Conservation (phyloP, 106 monocot species). For the Apostasia shenzhenica region DNA sequence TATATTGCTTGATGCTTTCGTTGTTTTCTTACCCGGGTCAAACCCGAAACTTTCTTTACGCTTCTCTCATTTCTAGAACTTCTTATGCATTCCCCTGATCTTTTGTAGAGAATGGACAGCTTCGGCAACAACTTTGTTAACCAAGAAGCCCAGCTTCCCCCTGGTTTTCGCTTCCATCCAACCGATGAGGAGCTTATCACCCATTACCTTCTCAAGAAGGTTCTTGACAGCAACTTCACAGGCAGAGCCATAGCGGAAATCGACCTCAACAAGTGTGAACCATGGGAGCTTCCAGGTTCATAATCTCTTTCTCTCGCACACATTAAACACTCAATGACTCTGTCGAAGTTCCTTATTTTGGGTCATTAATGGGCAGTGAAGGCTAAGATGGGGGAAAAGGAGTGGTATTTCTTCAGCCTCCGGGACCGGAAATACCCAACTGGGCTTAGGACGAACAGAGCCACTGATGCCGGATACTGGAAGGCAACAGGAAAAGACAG, state of each 20-base stretch:
- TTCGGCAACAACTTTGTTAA: slow-evolving; percentile 11
- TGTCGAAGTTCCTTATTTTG: neutral
- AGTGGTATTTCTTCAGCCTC: slow-evolving; percentile 97
- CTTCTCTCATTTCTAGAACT: neutral
- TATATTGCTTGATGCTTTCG: neutral
- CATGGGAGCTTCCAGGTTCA: slow-evolving; percentile 91
- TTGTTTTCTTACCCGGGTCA: neutral
- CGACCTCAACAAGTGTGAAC: slow-evolving; percentile 96
- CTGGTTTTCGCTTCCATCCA: slow-evolving; percentile 93
- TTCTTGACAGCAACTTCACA: slow-evolving; percentile 63
- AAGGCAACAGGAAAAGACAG: slow-evolving; percentile 97
- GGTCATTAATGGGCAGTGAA: slow-evolving; percentile 32
- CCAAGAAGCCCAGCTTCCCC: slow-evolving; percentile 53
- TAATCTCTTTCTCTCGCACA: too few relatives aligned
- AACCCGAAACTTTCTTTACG: neutral
- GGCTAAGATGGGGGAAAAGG: slow-evolving; percentile 96
- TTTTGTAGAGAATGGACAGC: slow-evolving; percentile 19
- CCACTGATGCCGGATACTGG: slow-evolving; percentile 91
- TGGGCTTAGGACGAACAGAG: slow-evolving; percentile 83
- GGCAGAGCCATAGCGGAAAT: slow-evolving; percentile 89
- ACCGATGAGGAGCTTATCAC: slow-evolving; percentile 95
- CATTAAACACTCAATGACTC: neutral
- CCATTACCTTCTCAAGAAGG: slow-evolving; percentile 80
- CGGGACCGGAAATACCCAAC: slow-evolving; percentile 93
- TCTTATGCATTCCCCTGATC: neutral